Base-by-base conservation (phyloP, 2,329 filamentous ascomycete species). In the Fusarium sp. region DNA sequence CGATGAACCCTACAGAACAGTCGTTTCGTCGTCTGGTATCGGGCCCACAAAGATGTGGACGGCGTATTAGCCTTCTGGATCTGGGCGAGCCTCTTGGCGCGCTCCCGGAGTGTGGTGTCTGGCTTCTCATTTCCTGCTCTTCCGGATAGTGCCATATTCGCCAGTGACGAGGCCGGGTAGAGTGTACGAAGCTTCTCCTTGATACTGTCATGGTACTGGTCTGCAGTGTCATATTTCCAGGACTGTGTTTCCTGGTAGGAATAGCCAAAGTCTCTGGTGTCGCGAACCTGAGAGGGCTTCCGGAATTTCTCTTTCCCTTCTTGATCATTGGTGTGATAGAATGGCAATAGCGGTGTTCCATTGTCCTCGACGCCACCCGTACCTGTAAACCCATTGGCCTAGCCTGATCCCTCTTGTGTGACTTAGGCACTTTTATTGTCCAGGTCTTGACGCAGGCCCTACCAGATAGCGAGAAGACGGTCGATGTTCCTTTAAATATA, bases 241-340 rank as follows among this genome's bases (percentile, higher is more conserved):
- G 21, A 19, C 36, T 34, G 19, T 57, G 52, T 65, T 24, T 65
- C 62, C 19, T 57, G 62, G 43, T 62, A 65, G 6, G 36, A 53
- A 24, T 62, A 65, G 34, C 62, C 62, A 34, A 65, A 65, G 1
- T 19, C 39, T 40, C 22, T 5, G 1, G 62, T 65, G 7, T 62
- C 42, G 4, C 43, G 62, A 8, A 65, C 62, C 6, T 65, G 47
- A n/a, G 46, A 38, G 15, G 62, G 62, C 2, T 28, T 57, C 57
- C 47, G 57, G 21, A 65, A 65, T 9, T 11, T 13, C 5, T 34
- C 33, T 11, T 34, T 34, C 11, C 33, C 33, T 13, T 15, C 33
- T 15, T 15, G 13, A 7, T 45, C 33, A 1, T 34, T 1, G 22
- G 6, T 22, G 26, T 46, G 49, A 22, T 65, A 65, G 26, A 65